Conservation (phyloP, 2,329 filamentous ascomycete species). For the Coniella lustricola region DNA sequence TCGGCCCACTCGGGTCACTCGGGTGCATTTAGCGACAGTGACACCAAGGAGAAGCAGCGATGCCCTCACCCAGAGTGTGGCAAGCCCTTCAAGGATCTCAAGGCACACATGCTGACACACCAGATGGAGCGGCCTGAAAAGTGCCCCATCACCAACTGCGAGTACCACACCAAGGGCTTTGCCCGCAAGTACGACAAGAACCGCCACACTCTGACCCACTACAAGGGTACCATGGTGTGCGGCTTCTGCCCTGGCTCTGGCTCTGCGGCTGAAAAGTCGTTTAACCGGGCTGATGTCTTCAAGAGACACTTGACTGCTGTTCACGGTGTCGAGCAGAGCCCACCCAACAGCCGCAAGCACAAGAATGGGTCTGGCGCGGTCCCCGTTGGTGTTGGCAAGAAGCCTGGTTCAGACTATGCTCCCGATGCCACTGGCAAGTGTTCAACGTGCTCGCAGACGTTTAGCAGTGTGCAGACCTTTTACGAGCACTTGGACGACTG, state of each 20-base stretch:
- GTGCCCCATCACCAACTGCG: conserved; percentile 85
- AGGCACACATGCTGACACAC: conserved; percentile 92
- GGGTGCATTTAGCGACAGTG: conserved; percentile 52
- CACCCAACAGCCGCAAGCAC: conserved; percentile 84
- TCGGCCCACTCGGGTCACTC: conserved; percentile 60
- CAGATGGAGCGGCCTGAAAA: conserved; percentile 88
- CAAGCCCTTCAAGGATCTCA: conserved; percentile 81
- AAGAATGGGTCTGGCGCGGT: conserved; percentile 24
- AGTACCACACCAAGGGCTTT: conserved; percentile 89
- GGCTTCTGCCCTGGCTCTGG: conserved; percentile 89
- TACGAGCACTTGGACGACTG: conserved; percentile 91
- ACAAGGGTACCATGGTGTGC: conserved; percentile 96
- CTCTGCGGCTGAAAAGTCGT: conserved; percentile 85
- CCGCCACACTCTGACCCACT: conserved; percentile 86
- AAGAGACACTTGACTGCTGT: conserved; percentile 88
- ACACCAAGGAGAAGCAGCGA: conserved; percentile 60
- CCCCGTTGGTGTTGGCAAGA: conserved; percentile 45
- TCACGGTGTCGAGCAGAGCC: conserved; percentile 86
- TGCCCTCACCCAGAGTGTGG: conserved; percentile 82
- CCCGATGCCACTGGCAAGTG: conserved; percentile 86
- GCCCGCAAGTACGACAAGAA: conserved; percentile 97
- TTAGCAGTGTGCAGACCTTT: conserved; percentile 92
- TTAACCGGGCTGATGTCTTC: conserved; percentile 93
- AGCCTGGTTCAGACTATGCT: conserved; percentile 58
- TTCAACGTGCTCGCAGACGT: conserved; percentile 86